Evolutionary conservation across 495 filamentous ascomycete species (phyloP), one percentile per base, ranked within the genome.

Genomic region (Penicillium cataractarum): DNA sequence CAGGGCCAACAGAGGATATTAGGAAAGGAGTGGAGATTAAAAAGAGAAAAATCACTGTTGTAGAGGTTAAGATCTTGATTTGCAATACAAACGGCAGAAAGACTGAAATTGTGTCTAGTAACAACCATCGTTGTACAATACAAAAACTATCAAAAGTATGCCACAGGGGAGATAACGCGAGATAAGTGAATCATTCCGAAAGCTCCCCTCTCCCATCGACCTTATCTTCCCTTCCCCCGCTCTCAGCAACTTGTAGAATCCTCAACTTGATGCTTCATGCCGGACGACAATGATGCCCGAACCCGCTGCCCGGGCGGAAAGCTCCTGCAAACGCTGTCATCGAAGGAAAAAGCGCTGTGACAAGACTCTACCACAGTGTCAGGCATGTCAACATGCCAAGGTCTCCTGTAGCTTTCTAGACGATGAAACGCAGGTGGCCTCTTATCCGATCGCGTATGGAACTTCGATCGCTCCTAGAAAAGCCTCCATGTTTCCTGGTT

Each of bases 301-400:
- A 32, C 15, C 55, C n/a, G 40, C 58, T 31, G 66, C 63, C 15
- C 48, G 60, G 26, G 64, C 66, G 19, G 59, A 65, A 35, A 63
- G 49, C 42, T 78, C 76, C 27, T 78, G 76, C 59, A 70, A 71
- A 24, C 64, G 76, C 15, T 78, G 76, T 40, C 71, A 78, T 60
- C 70, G 69, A 33, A 49, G 76, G 9, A 78, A 78, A 61, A 78
- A 78, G 62, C 72, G 74, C 24, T 78, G 76, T 52, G 73, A 78
- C 58, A 74, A 69, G 33, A 57, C 58, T 3, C 57, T 78, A 3
- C 76, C 76, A 0, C 66, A 74, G 52, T 78, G 76, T 39, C 64
- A 71, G 15, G 71, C 70, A 12, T 78, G 76, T 63, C 57, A 56
- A 21, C 67, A 63, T 33, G 76, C 76, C 5, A 67, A 72, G 55